Base-by-base conservation (phyloP, 2,329 filamentous ascomycete species). In the Cryphonectria nitschkei region DNA sequence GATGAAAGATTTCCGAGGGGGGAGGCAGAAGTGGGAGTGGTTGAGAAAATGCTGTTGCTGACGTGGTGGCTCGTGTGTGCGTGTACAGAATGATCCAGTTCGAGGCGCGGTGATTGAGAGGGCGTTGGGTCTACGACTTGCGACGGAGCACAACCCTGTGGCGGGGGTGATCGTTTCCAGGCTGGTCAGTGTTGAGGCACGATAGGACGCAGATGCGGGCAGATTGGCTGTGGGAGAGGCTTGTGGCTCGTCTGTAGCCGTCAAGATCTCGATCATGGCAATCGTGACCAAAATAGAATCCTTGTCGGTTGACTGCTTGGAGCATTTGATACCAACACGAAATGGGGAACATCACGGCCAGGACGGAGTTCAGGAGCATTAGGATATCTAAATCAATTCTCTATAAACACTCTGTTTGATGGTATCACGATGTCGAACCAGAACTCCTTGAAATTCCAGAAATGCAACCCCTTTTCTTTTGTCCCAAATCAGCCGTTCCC, bases 1-100 rank as follows among this genome's bases (percentile, higher is more conserved):
- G 62, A 43, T 46, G 39, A 9, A 1, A 14, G 46, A 39, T 39
- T 2, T 39, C 37, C 37, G 8, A 9, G 11, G 37, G 37, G 9
- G 37, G 37, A 37, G 37, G 37, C 26, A 26, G 34, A 3, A 34
- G 3, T 34, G 37, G 37, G 43, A 32, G 29, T 7, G 29, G 46
- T 29, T 32, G 50, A 22, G n/a, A 3, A 61, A 54, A 69, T 69
- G 74, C 58, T 68, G 65, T 71, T 34, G 72, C 76, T 79, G 69
- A 80, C 69, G 32, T 32, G 68, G 26, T 70, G 37, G 9, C 37
- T 13, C 7, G 37, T 13, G 19, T 58, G 11, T 14, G 13, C 29
- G 3, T 22, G 2, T 65, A 69, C 76, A 97, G 95, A 79, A 98
- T 98, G 95, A 95, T 98, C 67, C 96, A 99, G 84, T 98, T 99